phyloP scores from a whole-genome alignment of 495 filamentous ascomycete genomes.

The Zalerion maritima region DNA sequence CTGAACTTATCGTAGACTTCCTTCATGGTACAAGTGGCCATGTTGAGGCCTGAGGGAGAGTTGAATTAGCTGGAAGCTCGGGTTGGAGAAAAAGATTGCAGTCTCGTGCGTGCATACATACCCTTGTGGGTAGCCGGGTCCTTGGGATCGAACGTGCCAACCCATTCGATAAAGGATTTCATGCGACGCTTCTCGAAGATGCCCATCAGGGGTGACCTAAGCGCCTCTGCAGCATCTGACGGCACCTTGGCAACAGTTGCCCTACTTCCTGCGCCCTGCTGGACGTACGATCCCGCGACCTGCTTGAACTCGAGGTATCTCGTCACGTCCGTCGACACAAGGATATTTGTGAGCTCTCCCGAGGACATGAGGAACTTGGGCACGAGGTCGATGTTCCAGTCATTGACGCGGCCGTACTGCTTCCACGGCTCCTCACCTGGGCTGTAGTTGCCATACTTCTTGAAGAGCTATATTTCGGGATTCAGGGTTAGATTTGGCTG shows the following conservation, averaged over 20 bases:
- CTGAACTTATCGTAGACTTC: constrained; percentile 97
- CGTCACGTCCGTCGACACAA: constrained; percentile 93
- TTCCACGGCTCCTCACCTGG: constrained; percentile 89
- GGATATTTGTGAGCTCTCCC: constrained; percentile 93
- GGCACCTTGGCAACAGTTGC: constrained; percentile 94
- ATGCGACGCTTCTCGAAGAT: constrained; percentile 94
- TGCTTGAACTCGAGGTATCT: constrained; percentile 97
- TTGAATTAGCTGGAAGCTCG: not conserved
- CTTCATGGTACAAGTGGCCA: constrained; percentile 72
- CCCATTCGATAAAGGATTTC: constrained; percentile 94
- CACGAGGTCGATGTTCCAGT: constrained; percentile 99
- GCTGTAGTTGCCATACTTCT: constrained; percentile 74
- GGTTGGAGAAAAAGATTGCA: not conserved
- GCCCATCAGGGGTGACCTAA: constrained; percentile 88
- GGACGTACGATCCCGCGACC: constrained; percentile 94
- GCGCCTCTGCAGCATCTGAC: constrained; percentile 79
- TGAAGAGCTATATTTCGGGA: constrained; percentile 55
- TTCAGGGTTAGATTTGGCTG: not conserved
- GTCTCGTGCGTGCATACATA: constrained; percentile 25
- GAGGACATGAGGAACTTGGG: constrained; percentile 98
- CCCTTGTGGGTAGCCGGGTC: constrained; percentile 79
- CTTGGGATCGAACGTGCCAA: constrained; percentile 75
- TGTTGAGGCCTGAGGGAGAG: constrained; percentile 54
- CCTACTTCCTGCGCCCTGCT: constrained; percentile 64
- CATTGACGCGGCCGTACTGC: constrained; percentile 88